A percentile compares a stretch with the other conserved stretches of the same genome.
phyloP scores from a whole-genome alignment of 345 rosid species.

The Eucalyptus polybractea region DNA sequence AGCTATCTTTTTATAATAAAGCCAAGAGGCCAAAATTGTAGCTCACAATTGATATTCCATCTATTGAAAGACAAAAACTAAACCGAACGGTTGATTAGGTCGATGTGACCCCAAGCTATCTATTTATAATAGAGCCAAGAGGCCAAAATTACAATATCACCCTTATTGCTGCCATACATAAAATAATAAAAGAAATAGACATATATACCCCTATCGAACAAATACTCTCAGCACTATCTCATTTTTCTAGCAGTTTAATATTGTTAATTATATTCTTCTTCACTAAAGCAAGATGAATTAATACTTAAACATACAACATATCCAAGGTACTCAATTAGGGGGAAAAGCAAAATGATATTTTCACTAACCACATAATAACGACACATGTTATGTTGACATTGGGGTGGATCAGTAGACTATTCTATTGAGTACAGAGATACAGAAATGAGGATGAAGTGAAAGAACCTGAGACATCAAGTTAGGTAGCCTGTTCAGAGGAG shows the following conservation, averaged over 20 bases:
- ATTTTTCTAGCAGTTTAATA: neutral
- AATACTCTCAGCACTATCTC: neutral
- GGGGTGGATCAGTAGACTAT: neutral
- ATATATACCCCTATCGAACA: neutral
- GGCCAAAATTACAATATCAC: no score
- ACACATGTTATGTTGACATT: neutral
- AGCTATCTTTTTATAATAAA: no score
- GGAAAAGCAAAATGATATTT: neutral
- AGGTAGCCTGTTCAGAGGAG: conserved; percentile 76
- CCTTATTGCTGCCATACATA: no score
- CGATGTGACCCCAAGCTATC: no score
- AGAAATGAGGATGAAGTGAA: neutral
- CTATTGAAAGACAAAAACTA: no score
- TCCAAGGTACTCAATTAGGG: neutral
- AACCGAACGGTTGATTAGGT: no score
- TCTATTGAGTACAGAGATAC: neutral
- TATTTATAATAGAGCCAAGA: no score
- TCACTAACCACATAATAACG: neutral
- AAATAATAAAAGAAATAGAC: neutral
- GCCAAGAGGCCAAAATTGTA: no score
- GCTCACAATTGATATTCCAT: no score
- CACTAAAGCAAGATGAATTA: neutral
- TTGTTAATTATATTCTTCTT: neutral
- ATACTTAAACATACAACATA: neutral
- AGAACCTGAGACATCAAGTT: conserved; percentile 77